phyloP scores from a whole-genome alignment of 2,329 filamentous ascomycete species.

The Drechslerella dactyloides region DNA sequence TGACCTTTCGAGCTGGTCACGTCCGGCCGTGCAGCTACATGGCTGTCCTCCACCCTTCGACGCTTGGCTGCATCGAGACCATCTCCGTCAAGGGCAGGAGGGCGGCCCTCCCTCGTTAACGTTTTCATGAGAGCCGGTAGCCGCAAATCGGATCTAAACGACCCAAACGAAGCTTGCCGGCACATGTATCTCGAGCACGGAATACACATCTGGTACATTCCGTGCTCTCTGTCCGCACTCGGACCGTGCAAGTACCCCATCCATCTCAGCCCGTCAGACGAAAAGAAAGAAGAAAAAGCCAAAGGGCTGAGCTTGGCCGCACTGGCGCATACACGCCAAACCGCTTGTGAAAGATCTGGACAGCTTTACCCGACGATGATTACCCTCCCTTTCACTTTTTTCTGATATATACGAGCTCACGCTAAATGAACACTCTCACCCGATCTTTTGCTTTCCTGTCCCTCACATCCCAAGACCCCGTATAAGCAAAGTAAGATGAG shows the following conservation, averaged over 20 bases:
- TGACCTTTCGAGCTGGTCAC: conserved; percentile 43
- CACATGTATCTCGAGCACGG: background rate
- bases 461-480: conserved; percentile 2
- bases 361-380: conserved; percentile 18
- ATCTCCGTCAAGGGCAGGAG: background rate
- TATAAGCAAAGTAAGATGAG: conserved; percentile 41
- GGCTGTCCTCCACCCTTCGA: background rate
- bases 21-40: conserved; percentile 24
- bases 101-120: background rate
- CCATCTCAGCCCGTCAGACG: background rate
- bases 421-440: background rate
- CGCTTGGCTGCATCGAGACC: conserved; percentile 1
- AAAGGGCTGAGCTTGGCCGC: conserved; percentile 36
- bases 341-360: conserved; percentile 13
- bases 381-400: background rate
- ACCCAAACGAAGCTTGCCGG: background rate
- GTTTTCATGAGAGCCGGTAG: background rate
- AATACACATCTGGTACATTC: background rate
- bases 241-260: background rate
- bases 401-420: background rate
- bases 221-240: too few relatives aligned
- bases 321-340: conserved; percentile 45
- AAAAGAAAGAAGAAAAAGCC: conserved; percentile 1
- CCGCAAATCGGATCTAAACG: conserved; percentile 1
- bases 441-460: background rate